phyloP scores from a whole-genome alignment of 1,284 basidiomycete species.

The Gyrodon tennesseensis region DNA sequence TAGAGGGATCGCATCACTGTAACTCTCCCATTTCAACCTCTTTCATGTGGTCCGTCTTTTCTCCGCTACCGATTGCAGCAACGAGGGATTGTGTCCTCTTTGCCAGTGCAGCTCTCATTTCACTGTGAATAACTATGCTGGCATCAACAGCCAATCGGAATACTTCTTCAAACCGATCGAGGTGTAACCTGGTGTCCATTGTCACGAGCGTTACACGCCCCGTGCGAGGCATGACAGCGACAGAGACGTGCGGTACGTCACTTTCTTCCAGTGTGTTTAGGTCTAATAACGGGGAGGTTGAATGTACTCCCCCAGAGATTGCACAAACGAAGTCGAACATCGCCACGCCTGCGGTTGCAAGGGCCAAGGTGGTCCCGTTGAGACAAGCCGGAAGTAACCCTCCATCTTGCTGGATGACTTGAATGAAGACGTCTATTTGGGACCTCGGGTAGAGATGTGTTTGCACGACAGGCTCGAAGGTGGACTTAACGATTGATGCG shows the following conservation, averaged over 20 bases:
- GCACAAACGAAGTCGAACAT: conserved; percentile 90
- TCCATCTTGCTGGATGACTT: conserved; percentile 93
- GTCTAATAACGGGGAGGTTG: conserved; percentile 79
- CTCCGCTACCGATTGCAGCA: conserved; percentile 47
- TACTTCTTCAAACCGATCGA: conserved; percentile 91
- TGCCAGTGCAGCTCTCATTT: conserved; percentile 79
- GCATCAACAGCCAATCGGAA: conserved; percentile 79
- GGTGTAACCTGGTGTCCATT: conserved; percentile 93
- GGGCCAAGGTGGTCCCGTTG: conserved; percentile 92
- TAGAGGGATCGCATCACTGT: conserved; percentile 36
- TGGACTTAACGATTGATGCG: conserved; percentile 83
- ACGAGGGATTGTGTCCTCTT: conserved; percentile 66
- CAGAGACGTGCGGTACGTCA: conserved; percentile 83
- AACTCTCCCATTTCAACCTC: conserved; percentile 42
- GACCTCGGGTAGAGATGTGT: conserved; percentile 90
- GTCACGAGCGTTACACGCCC: conserved; percentile 84
- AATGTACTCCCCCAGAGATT: conserved; percentile 77
- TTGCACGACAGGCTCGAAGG: conserved; percentile 95
- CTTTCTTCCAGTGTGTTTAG: conserved; percentile 87
- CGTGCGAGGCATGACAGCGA: conserved; percentile 84
- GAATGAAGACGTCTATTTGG: conserved; percentile 91
- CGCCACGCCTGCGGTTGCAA: conserved; percentile 88
- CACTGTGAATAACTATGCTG: conserved; percentile 73
- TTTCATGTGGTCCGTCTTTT: conserved; percentile 34
- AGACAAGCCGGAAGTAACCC: conserved; percentile 91